These are phyloP conservation scores for Micractinium sp. DNA, from an alignment of 139 green algal genomes.

Conservation along the genomic window DNA sequence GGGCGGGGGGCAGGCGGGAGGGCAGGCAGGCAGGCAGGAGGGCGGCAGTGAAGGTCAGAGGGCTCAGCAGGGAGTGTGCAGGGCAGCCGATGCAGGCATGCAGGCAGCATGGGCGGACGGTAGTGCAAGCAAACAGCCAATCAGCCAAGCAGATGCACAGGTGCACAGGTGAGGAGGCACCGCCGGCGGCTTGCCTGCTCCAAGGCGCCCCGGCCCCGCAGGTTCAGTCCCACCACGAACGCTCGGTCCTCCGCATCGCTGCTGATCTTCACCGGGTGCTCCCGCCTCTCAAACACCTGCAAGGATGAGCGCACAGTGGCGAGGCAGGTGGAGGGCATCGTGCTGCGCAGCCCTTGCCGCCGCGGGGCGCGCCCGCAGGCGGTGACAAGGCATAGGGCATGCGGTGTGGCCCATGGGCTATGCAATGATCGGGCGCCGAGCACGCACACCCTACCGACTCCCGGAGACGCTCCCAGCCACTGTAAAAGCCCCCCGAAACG, in stretches of 20 bases:
- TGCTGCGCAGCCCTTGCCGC: background rate
- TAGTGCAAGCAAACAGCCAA: too few species aligned
- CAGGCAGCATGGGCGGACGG: background rate
- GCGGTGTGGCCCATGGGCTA: background rate
- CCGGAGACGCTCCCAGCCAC: background rate
- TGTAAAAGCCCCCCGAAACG: background rate
- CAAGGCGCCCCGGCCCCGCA: background rate
- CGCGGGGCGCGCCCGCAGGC: background rate
- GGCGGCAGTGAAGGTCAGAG: too few species aligned
- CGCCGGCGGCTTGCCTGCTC: background rate
- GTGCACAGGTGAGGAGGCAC: too few species aligned
- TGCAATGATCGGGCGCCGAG: background rate
- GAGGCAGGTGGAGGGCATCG: too few species aligned
- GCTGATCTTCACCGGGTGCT: background rate
- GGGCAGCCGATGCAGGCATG: background rate
- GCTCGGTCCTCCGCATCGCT: background rate
- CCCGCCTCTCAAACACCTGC: constrained; percentile 1
- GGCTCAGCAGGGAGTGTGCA: too few species aligned
- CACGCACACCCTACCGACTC: background rate
- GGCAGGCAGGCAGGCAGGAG: background rate
- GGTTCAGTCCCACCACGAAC: background rate
- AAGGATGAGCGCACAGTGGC: background rate
- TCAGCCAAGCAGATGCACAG: background rate
- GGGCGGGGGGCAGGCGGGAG: background rate
- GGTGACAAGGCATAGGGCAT: background rate